Evolutionary conservation across 495 filamentous ascomycete genomes (phyloP).

Genomic region (Lineolata rhizophorae): DNA sequence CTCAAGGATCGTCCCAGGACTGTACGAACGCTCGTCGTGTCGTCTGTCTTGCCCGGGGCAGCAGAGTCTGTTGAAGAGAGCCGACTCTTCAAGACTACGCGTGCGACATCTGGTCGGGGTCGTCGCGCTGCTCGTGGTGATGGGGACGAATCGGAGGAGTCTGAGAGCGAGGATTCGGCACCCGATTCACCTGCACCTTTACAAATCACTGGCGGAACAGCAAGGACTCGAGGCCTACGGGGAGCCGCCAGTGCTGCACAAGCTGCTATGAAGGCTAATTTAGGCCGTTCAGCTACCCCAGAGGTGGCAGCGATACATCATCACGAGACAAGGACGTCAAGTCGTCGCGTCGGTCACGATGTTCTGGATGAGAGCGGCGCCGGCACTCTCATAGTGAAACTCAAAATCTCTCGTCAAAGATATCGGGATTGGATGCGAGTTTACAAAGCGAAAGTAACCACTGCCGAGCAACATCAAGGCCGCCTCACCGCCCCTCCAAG

Average conservation of each 20-base stretch:
- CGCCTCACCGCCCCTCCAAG: slow-evolving; percentile 19
- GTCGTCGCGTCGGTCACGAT: slow-evolving; percentile 34
- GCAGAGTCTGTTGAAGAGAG: slow-evolving; percentile 62
- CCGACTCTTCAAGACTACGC: slow-evolving; percentile 57
- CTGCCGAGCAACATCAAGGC: slow-evolving; percentile 6
- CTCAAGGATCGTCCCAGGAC: slow-evolving; percentile 86
- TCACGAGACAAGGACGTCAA: slow-evolving; percentile 46
- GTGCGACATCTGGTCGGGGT: slow-evolving; percentile 30
- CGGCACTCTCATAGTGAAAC: slow-evolving; percentile 45
- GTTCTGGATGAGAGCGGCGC: slow-evolving; percentile 53
- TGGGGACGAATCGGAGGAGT: slow-evolving; percentile 68
- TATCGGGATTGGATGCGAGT: slow-evolving; percentile 37
- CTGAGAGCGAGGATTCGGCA: slow-evolving; percentile 68
- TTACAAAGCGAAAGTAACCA: slow-evolving; percentile 16
- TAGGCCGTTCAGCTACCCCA: slow-evolving; percentile 77
- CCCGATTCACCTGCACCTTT: slow-evolving; percentile 58
- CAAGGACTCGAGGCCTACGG: slow-evolving; percentile 69
- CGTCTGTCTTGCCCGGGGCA: slow-evolving; percentile 71
- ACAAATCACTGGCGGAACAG: slow-evolving; percentile 50
- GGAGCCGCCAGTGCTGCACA: slow-evolving; percentile 69
- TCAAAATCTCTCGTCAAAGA: slow-evolving; percentile 43
- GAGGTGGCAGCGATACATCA: slow-evolving; percentile 48
- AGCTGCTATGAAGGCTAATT: slow-evolving; percentile 43
- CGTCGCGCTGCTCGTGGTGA: slow-evolving; percentile 30
- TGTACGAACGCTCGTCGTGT: slow-evolving; percentile 76